Evolutionary conservation across 2,329 filamentous ascomycete species (phyloP).

Genomic region (Ploettnerulaceae sp.): DNA sequence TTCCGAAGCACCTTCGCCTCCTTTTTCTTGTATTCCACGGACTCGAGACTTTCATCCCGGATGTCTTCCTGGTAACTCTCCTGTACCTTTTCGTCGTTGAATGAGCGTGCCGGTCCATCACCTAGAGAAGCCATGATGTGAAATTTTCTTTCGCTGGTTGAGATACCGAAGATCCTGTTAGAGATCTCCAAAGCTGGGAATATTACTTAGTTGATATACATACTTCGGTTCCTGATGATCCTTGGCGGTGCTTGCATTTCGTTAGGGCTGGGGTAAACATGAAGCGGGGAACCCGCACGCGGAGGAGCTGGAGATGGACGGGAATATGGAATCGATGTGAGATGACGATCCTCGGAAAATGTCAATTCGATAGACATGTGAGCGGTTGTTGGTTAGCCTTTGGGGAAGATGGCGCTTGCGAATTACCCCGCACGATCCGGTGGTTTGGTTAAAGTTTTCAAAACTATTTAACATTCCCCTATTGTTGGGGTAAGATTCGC

Average conservation of each 20-base stretch:
- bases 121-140: background rate
- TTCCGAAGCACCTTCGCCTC: conserved; percentile 45
- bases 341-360: background rate
- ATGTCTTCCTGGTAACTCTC: conserved; percentile 10
- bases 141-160: too few species aligned
- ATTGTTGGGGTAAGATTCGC: too few species aligned
- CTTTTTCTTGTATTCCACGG: conserved; percentile 7
- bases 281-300: too few species aligned
- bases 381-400: background rate
- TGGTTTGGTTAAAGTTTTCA: background rate
- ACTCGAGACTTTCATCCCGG: conserved; percentile 1
- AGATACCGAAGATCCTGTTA: too few species aligned
- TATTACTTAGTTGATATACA: too few species aligned
- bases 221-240: too few species aligned
- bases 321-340: too few species aligned
- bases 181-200: too few species aligned
- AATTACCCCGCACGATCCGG: background rate
- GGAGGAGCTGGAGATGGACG: too few species aligned
- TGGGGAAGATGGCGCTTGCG: background rate
- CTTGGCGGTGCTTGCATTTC: too few species aligned
- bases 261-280: too few species aligned
- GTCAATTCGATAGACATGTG: background rate
- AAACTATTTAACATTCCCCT: too few species aligned
- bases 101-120: conserved; percentile 2
- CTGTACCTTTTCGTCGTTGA: conserved; percentile 11